Base-by-base conservation (phyloP, 1,139 yeast species). In the Ogataea hybrid region DNA sequence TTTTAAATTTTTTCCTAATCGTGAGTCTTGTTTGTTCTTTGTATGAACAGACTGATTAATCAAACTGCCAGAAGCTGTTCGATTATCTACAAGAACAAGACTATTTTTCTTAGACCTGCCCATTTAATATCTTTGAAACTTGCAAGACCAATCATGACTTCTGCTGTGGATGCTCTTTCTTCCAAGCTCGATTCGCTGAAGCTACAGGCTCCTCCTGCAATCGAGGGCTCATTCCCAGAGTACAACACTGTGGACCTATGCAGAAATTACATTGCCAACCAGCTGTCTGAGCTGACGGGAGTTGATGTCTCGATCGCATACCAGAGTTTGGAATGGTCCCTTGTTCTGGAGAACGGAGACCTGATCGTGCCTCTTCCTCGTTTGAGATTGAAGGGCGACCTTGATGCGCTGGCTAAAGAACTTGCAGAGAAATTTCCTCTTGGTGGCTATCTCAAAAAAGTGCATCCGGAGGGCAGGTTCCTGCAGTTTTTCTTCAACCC, bases 321-420 rank as follows among this genome's bases (percentile, higher is more conserved):
- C 67, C 86, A 89, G 47, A 89, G 96, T 35, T 76, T 92, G 59
- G 97, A 92, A 67, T 80, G 94, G 71, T 89, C 97, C 29, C 73
- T 77, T 51, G 81, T 90, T 35, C 68, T 85, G 53, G 97, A 88
- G 47, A 85, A 94, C 62, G 98, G 98, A 58, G 99, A 92, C 64
- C 75, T 92, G 59, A 75, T 90, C 53, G 78, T 92, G 45, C 97
- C 99, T 32, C 75, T 92, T 38, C 98, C 98, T 56, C 81, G 97
- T 64, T 77, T 92, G 61, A 81, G 97, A 68, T 73, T 89, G 54
- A 89, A 90, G 69, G 96, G 95, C 35, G 84, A 84, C 62, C 47
- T 61, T 28, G 58, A 56, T 30, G 88, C 81, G 46, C 73, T 89
- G 56, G 97, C 98, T 23, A 65, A 66, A 39, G 87, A 90, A 61